These are phyloP conservation scores for Hemileccinum impolitum DNA, from an alignment of 768 basidiomycete genomes.

Conservation along the genomic window DNA sequence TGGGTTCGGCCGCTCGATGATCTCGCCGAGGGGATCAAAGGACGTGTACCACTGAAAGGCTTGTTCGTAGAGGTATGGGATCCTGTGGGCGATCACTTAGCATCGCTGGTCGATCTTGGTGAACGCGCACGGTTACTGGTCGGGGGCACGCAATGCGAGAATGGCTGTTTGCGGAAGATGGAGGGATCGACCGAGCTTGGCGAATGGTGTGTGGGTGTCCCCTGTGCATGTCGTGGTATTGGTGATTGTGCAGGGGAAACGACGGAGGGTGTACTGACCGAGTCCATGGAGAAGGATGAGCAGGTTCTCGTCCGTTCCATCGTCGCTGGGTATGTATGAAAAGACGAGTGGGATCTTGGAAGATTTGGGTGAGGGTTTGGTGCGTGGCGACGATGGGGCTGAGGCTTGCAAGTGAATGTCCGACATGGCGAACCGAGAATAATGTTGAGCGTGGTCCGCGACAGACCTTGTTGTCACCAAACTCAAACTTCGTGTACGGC, in stretches of 20 bases:
- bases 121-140: conserved; percentile 49
- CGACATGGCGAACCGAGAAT: too few species aligned
- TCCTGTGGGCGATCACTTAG: conserved; percentile 38
- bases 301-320: conserved; percentile 84
- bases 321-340: conserved; percentile 68
- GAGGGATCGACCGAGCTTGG: conserved; percentile 64
- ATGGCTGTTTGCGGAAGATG: conserved; percentile 89
- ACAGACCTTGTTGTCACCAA: too few species aligned
- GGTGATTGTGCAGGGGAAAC: background rate
- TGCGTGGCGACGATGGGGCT: conserved; percentile 24
- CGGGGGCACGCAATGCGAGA: conserved; percentile 76
- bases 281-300: conserved; percentile 83
- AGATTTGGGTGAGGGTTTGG: conserved; percentile 49
- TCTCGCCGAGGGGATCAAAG: conserved; percentile 76
- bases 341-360: conserved; percentile 53
- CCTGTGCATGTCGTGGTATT: conserved; percentile 41
- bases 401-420: conserved; percentile 20
- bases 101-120: background rate
- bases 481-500: too few species aligned
- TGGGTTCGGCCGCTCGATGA: conserved; percentile 69
- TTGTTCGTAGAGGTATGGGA: conserved; percentile 75
- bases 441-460: too few species aligned
- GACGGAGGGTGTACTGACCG: conserved; percentile 43
- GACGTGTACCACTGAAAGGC: conserved; percentile 87
- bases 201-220: conserved; percentile 77